Evolutionary conservation across 371 early-diverging fungal genomes (phyloP), one percentile per base, ranked within the genome.

Genomic region (Mucor irregularis): DNA sequence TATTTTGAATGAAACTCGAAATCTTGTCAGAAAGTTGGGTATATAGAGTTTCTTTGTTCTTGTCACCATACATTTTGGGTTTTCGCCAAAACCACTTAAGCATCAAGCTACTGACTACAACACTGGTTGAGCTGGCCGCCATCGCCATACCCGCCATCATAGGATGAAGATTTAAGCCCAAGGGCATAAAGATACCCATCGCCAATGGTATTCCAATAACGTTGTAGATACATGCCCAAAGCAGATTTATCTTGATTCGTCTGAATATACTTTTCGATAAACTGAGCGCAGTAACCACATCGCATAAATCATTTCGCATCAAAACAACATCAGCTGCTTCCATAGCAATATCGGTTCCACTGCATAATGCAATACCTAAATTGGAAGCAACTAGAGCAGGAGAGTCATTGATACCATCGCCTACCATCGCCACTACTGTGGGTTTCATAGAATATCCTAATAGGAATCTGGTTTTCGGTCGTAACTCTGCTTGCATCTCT

Each of bases 401-500:
- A 11, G 95, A 94, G 65, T 99, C 99, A 60, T 99, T 99, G 66
- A 98, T 92, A 31, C 99, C 99, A 69, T 99, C 99, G 14, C 99
- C 99, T 9, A 96, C 88, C 95, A 98, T 94, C 10, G 94, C 97
- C 11, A 98, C 94, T 1, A 80, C 69, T 0, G 61, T 29, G 17
- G 8, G 33, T 10, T 2, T 4, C 13, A 3, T 11, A 9, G 37
- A 21, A 40, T 31, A 31, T 9, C 22, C 34, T 43, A 47, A 14
- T 48, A 54, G 0, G 42, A 33, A 5, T 22, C 13, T 8, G 16
- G 26, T 29, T 34, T 8, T 2, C 17, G 7, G 14, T 29, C 16
- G 29, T 37, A 46, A 53, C 61, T 51, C 70, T 50, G 29, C 38
- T 46, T 90, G 90, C 68, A 93, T 66, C 4, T 61, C 58, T 37